Evolutionary conservation across 345 rosid genomes (phyloP), one percentile per base, ranked within the genome.

Genomic region (Gossypium arboreum): DNA sequence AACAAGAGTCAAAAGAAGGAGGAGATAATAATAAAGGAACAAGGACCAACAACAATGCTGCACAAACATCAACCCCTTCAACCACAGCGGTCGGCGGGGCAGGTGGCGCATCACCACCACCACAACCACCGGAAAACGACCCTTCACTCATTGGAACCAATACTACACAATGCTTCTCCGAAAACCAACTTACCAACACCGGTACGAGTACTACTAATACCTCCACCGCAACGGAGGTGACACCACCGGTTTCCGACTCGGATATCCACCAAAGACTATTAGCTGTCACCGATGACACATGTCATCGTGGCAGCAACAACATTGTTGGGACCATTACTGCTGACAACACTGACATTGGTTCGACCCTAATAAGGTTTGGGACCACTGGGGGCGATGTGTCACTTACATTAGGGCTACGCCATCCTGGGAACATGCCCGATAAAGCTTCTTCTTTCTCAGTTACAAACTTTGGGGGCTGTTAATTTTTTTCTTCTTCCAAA

Each of bases 381-480:
- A 82, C 94, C 80, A 85, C 92, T 9, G 80, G 85, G 11, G 95
- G 97, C 18, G 95, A 92, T 73, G 97, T 94, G 66, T 94, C 98
- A 15, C 94, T 94, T 78, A 94, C 97, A 34, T 85, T 94, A 83
- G 98, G 98, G 86, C 79, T 94, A 74, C 97, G 94, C 77, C 98
- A 94, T 73, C 85, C 94, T 68, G 94, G 95, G 51, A 91, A 88
- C 80, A 82, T 84, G 79, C 88, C 97, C 41, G 95, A 90, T 57
- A 89, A 87, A 65, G 80, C 74, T 25, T 78, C 81, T 61, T 78
- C 94, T 62, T 94, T 94, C 89, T 86, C 95, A 9, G 81, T 89
- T 80, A 89, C 91, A 68, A 95, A 90, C 56, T 91, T 90, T 80
- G 88, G 94, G 18, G 84, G 87, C 71, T 90, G 86, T 74, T 94